Base-by-base conservation (phyloP, 1,139 yeast species). In the Debaryomycetaceae sp. region DNA sequence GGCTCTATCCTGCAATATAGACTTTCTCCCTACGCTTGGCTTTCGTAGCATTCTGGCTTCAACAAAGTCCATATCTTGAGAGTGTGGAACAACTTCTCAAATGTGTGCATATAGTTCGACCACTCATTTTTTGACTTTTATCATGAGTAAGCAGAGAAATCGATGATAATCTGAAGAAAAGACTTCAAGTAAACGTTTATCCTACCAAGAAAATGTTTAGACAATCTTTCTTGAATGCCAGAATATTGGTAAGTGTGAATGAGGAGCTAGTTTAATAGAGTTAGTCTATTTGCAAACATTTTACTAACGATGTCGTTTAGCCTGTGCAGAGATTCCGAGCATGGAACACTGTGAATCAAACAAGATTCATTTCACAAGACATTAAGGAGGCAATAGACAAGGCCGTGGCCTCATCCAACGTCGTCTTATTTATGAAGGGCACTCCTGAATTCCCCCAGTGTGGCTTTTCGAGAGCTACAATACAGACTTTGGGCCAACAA, bases 371-470 rank as follows among this genome's bases (percentile, higher is more conserved):
- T 50, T 85, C 95, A 30, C 80, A 84, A 5, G 97, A 89, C 55
- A 87, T 93, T 52, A 81, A 78, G 55, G 72, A 77, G 34, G 97
- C 98, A 40, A 89, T 93, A 48, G 90, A 86, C 56, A 76, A 79
- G 45, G 98, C 98, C 1, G 85, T 93, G 27, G 72, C 69, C 5
- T 83, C 96, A 13, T 95, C 97, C 1, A 96, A 96, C 14, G 98
- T 93, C 11, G 99, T 95, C 8, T 75, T 95, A 33, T 91, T 91
- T 71, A 88, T 88, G 96, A 88, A 88, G 62, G 96, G 96, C 8
- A 95, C 99, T 1, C 99, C 99, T 1, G 97, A 91, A 59, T 89
- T 87, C 47, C 99, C 99, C 30, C 96, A 90, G 59, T 95, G 99
- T 74, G 99, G 99, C 1, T 95, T 95, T 61, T 90, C 97, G 6